phyloP scores from a whole-genome alignment of 2,329 filamentous ascomycete genomes.

The Didymosphaeria variabile region DNA sequence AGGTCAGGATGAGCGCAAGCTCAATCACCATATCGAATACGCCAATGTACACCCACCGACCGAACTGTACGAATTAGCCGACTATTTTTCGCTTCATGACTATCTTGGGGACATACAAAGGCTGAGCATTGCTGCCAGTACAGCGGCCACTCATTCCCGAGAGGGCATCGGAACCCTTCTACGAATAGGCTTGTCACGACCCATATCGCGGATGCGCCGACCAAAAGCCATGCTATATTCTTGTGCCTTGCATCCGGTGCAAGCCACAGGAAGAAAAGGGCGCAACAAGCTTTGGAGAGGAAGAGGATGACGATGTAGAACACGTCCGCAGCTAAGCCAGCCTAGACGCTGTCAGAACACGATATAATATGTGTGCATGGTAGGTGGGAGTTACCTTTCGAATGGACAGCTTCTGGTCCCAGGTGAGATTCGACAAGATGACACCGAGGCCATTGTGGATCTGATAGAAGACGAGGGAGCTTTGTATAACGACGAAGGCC shows the following conservation, averaged over 20 bases:
- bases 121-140: slow-evolving; percentile 1
- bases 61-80: slow-evolving; percentile 1
- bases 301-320: slow-evolving; percentile 24
- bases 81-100: background rate
- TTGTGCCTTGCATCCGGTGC: slow-evolving; percentile 21
- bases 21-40: slow-evolving; percentile 24
- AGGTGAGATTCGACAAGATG: background rate
- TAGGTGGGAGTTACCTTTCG: slow-evolving; percentile 4
- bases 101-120: slow-evolving; percentile 5
- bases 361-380: background rate
- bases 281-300: slow-evolving; percentile 23
- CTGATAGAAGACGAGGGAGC: slow-evolving; percentile 16
- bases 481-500: slow-evolving; percentile 18
- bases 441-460: slow-evolving; percentile 17
- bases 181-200: slow-evolving; percentile 19
- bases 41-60: slow-evolving; percentile 24
- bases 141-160: background rate
- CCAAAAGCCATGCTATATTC: slow-evolving; percentile 5
- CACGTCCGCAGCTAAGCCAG: slow-evolving; percentile 11
- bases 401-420: slow-evolving; percentile 10
- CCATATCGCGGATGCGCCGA: slow-evolving; percentile 20
- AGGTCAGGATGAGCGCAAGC: slow-evolving; percentile 20
- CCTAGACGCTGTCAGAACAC: slow-evolving; percentile 12
- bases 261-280: slow-evolving; percentile 23
- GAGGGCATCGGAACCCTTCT: slow-evolving; percentile 17